A percentile compares a stretch with the other conserved stretches of the same genome.
Conservation (phyloP, 495 filamentous ascomycete species). For the Hypoxylon fuscum region DNA sequence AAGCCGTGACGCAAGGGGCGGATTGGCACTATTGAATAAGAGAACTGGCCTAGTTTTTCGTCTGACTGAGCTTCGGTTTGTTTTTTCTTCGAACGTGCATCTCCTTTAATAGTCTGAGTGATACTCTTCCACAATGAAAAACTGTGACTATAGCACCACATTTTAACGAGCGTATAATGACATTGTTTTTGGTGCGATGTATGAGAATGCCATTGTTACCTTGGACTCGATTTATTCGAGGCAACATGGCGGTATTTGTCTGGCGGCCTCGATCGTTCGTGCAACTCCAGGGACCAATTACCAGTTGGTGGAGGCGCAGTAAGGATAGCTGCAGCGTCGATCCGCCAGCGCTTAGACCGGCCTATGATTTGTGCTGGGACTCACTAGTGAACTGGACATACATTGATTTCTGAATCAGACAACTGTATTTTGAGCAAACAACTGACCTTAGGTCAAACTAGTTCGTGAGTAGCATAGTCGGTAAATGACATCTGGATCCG, state of each 20-base stretch:
- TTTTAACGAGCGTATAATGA: constrained; percentile 5
- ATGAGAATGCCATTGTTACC: constrained; percentile 17
- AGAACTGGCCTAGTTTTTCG: constrained; percentile 5
- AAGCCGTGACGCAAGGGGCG: not conserved
- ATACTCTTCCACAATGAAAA: constrained; percentile 12
- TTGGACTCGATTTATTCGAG: constrained; percentile 5
- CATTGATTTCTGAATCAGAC: constrained; percentile 8
- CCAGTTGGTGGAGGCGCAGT: constrained; percentile 9
- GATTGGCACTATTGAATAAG: constrained; percentile 21
- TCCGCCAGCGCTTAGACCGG: constrained; percentile 1
- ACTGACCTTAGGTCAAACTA: not conserved
- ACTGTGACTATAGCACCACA: constrained; percentile 19
- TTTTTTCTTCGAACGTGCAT: not conserved
- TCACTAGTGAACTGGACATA: too few relatives aligned
- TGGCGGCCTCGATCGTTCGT: constrained; percentile 24
- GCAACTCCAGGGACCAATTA: constrained; percentile 3
- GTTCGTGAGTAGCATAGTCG: constrained; percentile 6
- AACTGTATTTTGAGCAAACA: not conserved
- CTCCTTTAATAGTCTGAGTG: constrained; percentile 2
- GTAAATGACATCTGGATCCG: too few relatives aligned
- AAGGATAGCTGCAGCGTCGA: constrained; percentile 1
- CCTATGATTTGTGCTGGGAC: not conserved
- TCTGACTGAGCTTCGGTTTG: not conserved
- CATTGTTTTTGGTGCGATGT: constrained; percentile 12
- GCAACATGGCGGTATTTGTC: constrained; percentile 14